Evolutionary conservation across 1,139 yeast genomes (phyloP), one percentile per base, ranked within the genome.

Genomic region (Geotrichum bryndzae): DNA sequence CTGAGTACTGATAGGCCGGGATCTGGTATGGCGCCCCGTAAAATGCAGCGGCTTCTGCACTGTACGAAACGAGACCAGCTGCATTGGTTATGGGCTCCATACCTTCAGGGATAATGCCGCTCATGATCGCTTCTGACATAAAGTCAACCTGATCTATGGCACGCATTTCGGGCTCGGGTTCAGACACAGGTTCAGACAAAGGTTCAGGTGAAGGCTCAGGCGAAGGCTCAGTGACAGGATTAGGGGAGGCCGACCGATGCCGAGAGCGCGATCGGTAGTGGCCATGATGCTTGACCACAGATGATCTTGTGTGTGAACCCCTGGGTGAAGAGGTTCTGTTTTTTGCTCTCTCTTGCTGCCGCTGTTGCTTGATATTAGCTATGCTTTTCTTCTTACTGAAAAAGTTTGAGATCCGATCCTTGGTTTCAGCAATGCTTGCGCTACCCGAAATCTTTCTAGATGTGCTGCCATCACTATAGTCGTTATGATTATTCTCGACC

Each of bases 1-100:
- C 77, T 22, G 74, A 69, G 65, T 73, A 69, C 65, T 75, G 77
- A 63, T 74, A 77, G 4, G 75, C 70, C 6, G 77, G 77, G 33
- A 75, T 75, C 56, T 72, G 73, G 61, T 74, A 74, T 1, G 77
- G 77, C 22, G 74, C 70, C 60, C 74, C 73, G 63, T 72, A 72
- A 35, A 68, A 58, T 53, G 65, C 64, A 18, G 66, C 64, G 41
- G 65, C 62, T 50, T 57, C 61, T 23, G 62, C 68, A 66, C 62
- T 69, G 72, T 56, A 71, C 62, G 48, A 58, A 53, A 64, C 58
- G 23, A 60, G 50, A 22, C 60, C 61, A 0, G 61, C 63, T 5
- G 55, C 61, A 27, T 61, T 58, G 10, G 53, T 61, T 1, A 53
- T 54, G 13, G 61, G 57, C 11, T 55, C 61, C 27, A 50, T 56